Evolutionary conservation across 768 basidiomycete species (phyloP).

Genomic region (Boletus reticulatus): DNA sequence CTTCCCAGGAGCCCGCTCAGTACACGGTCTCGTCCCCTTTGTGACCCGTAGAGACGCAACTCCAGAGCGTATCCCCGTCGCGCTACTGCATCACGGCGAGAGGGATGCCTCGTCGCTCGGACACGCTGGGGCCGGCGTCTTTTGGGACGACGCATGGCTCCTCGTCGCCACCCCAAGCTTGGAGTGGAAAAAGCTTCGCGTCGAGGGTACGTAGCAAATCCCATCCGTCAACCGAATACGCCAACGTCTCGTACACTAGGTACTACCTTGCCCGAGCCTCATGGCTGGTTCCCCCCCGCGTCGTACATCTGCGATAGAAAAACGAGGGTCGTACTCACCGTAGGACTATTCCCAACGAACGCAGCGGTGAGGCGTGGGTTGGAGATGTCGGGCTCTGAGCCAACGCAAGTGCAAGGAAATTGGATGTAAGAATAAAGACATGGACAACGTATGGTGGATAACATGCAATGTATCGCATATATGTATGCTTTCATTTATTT

Average conservation of each 20-base stretch:
- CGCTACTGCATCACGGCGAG: constrained; percentile 38
- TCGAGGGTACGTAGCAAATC: background rate
- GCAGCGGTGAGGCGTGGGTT: too few species aligned
- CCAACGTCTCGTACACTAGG: too few species aligned
- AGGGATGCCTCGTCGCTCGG: constrained; percentile 34
- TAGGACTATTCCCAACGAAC: too few species aligned
- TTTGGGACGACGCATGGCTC: constrained; percentile 40
- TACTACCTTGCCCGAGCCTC: constrained; percentile 25
- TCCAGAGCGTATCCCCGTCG: constrained; percentile 17
- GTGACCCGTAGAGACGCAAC: background rate
- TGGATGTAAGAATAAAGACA: too few species aligned
- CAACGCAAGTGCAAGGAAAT: too few species aligned
- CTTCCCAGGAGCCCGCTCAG: constrained; percentile 34
- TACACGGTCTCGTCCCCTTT: constrained; percentile 34
- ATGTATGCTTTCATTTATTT: too few species aligned
- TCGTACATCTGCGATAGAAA: constrained; percentile 22
- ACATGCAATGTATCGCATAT: too few species aligned
- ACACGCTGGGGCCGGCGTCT: constrained; percentile 40
- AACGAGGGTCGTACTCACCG: constrained; percentile 30
- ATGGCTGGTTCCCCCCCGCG: constrained; percentile 45
- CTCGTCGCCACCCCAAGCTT: background rate
- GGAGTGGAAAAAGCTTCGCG: constrained; percentile 28
- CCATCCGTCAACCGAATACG: too few species aligned
- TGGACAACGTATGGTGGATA: too few species aligned
- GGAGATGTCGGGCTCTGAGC: too few species aligned